Base-by-base conservation (phyloP, 129 eudicot genomes). In the Artemisia argyi region DNA sequence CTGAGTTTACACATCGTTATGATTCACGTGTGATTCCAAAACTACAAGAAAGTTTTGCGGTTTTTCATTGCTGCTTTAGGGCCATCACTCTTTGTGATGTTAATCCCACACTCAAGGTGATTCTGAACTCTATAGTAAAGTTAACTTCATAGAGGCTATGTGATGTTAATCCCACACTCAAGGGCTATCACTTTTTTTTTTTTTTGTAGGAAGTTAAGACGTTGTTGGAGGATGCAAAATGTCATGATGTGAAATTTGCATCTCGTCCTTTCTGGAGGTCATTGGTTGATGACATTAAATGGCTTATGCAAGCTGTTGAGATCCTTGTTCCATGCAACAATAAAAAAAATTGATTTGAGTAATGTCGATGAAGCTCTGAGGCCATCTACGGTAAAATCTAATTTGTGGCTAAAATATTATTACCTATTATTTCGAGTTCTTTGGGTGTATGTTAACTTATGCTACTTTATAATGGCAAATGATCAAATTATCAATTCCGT, bases 271-370 rank as follows among this genome's bases (percentile, higher is more conserved):
- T 94, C 66, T 81, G 62, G 71, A 73, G 46, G 66, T 80, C 73
- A 9, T 76, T 94, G 74, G 73, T 83, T 69, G 87, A 80, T 72
- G 89, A 91, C 74, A 62, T 90, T 68, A 73, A 68, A 60, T 88
- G 96, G 96, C 94, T 87, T 57, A 88, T 81, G 81, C 89, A 68
- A 73, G 86, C 93, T 65, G 56, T 83, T 67, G 91, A 86, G 78
- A 85, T 90, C 71, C 76, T 78, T 58, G 73, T 63, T 55, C 85
- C 91, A 8, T 24, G 79, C 68, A 81, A 70, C 22, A 66, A 24
- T 77, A 54, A 70, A 61, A 84, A 63, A 68, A 83, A 1, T 48
- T 62, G 65, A 88, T 78, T 68, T 90, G 73, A 63, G 66, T 75
- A 86, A 81, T 63, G 96, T 82, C 77, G 91, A 86, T 77, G 91